Evolutionary conservation across 2,329 filamentous ascomycete species (phyloP).

Genomic region (Microdochium trichocladiopsis): DNA sequence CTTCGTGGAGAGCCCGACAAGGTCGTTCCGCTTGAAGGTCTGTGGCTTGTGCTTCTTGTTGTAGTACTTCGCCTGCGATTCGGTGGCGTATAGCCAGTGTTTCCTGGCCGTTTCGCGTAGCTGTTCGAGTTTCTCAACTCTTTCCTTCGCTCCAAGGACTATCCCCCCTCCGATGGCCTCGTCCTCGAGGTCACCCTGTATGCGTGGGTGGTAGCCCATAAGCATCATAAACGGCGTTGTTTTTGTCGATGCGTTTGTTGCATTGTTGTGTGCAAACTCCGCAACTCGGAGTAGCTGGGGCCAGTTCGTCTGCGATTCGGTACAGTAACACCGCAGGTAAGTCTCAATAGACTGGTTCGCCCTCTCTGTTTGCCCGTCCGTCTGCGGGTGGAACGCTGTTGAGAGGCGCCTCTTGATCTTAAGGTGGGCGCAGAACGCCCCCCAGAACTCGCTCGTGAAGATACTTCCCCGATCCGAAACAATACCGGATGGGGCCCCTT

Average conservation of each 20-base stretch:
- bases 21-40: constrained; percentile 4
- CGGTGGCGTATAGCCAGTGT: neutral
- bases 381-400: constrained; percentile 16
- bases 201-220: constrained; percentile 6
- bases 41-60: neutral
- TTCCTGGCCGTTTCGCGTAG: neutral
- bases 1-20: constrained; percentile 2
- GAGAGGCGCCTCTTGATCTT: constrained; percentile 11
- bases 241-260: constrained; percentile 6
- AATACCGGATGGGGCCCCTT: neutral
- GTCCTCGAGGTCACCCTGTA: neutral
- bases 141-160: neutral
- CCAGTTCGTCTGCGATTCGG: constrained; percentile 13
- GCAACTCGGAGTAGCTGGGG: constrained; percentile 9
- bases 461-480: neutral
- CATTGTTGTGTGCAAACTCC: constrained; percentile 15
- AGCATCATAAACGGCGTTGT: constrained; percentile 11
- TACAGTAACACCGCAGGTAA: constrained; percentile 13
- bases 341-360: constrained; percentile 14
- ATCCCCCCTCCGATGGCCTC: neutral
- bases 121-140: neutral
- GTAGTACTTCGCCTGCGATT: constrained; percentile 1
- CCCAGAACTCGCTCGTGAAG: constrained; percentile 12
- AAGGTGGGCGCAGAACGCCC: constrained; percentile 4
- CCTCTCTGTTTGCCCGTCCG: constrained; percentile 15